Base-by-base conservation (phyloP, 2,329 filamentous ascomycete genomes). In the Colletotrichum camelliae region DNA sequence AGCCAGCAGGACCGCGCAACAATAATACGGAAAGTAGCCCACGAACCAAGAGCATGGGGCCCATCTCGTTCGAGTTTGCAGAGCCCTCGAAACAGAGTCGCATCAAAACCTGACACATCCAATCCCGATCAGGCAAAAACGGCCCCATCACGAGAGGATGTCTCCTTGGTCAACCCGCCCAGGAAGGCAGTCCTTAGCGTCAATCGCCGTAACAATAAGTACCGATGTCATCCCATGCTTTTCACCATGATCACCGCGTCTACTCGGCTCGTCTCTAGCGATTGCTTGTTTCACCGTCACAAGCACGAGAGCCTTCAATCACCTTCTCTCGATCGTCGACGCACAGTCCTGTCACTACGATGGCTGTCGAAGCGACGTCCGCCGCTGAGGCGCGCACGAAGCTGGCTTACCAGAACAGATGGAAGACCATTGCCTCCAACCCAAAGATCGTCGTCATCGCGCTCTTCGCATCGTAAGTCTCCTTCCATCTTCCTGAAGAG, bases 371-470 rank as follows among this genome's bases (percentile, higher is more conserved):
- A 76, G 57, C 37, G 16, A 65, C 24, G 12, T 68, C 75, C 57
- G 72, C 75, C 58, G 75, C 72, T 43, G 67, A 75, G 67, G 64
- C 67, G 57, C 75, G 75, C 12, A 61, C 75, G n/a, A 61, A 67
- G 29, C 70, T 72, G 27, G 76, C 73, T 21, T 77, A 73, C 60
- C 21, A 77, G 27, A 76, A 69, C 61, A 43, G 76, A 43, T 84
- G 82, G 82, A 78, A 79, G 65, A 79, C 82, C n/a, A 79, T 84
- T 35, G 74, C 78, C 24, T 74, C 79, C 55, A 86, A 85, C 72
- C 83, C 84, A 57, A 85, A 85, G 74, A 79, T 85, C 31, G 77
- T 86, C 35, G 79, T 85, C 61, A 85, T 86, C 70, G 84, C 84
- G 9, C 79, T 85, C n/a, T 85, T 86, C 69, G 84, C 84, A 35